Conservation (phyloP, 441 rosid species). For the Jatropha podagrica region DNA sequence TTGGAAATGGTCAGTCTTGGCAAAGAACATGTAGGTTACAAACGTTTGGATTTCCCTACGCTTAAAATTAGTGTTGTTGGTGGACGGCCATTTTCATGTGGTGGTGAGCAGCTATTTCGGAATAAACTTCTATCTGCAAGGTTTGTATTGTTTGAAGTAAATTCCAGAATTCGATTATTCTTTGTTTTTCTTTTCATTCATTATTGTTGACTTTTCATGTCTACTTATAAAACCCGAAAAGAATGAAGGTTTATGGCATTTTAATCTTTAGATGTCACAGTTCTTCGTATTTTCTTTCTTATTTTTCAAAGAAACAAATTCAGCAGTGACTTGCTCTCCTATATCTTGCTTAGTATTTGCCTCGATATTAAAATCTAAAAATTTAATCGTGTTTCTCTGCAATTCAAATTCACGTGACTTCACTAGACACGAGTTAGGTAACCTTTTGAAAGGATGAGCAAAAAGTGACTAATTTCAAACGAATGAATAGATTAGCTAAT, state of each 20-base stretch:
- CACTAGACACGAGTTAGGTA: background rate
- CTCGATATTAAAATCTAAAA: background rate
- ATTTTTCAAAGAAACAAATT: background rate
- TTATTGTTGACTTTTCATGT: background rate
- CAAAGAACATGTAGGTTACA: conserved; percentile 74
- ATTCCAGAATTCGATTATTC: background rate
- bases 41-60: conserved; percentile 62
- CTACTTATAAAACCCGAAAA: background rate
- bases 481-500: background rate
- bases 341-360: background rate
- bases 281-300: conserved; percentile 2
- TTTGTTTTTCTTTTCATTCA: background rate
- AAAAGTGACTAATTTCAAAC: conserved; percentile 1
- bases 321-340: too few species aligned
- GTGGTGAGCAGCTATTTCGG: conserved; percentile 59
- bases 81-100: conserved; percentile 92
- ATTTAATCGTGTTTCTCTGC: background rate
- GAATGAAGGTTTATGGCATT: background rate
- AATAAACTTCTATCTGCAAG: conserved; percentile 58
- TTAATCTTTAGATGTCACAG: background rate
- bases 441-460: background rate
- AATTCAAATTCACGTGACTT: background rate
- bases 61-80: conserved; percentile 78
- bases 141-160: conserved; percentile 35
- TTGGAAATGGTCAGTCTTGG: conserved; percentile 62